Evolutionary conservation across 106 monocot species (phyloP).

Genomic region (Apostasia shenzhenica): DNA sequence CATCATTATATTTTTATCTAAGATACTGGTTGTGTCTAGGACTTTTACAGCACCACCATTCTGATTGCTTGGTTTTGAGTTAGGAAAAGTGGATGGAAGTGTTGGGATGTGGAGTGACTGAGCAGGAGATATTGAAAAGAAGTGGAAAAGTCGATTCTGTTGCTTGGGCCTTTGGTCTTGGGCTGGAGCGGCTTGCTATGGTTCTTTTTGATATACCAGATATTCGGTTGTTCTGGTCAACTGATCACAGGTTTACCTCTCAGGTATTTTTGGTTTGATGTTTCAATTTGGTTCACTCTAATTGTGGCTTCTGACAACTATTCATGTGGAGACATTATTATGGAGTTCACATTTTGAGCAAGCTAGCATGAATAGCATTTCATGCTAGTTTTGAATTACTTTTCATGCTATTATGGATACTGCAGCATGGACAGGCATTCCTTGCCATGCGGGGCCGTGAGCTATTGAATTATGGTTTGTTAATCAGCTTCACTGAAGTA

Average conservation of each 20-base stretch:
- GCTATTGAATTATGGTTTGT: too few species aligned
- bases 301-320: too few species aligned
- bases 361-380: too few species aligned
- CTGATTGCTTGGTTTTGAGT: slow-evolving; percentile 1
- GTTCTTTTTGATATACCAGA: slow-evolving; percentile 97
- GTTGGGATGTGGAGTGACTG: slow-evolving; percentile 96
- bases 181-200: slow-evolving; percentile 94
- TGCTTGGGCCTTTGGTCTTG: slow-evolving; percentile 99
- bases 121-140: slow-evolving; percentile 77
- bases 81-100: slow-evolving; percentile 98
- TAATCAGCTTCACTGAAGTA: too few species aligned
- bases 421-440: too few species aligned
- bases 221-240: slow-evolving; percentile 94
- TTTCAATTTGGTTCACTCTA: too few species aligned
- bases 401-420: too few species aligned
- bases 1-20: not conserved
- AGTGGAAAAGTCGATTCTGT: slow-evolving; percentile 64
- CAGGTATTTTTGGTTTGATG: slow-evolving; percentile 33
- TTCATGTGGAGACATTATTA: too few species aligned
- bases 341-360: too few species aligned
- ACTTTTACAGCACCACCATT: not conserved
- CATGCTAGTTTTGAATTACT: too few species aligned
- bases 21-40: not conserved
- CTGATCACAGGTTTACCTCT: slow-evolving; percentile 84
- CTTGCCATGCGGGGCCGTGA: too few species aligned